Base-by-base conservation (phyloP, 2,329 filamentous ascomycete genomes). In the Escovopsis weberi region DNA sequence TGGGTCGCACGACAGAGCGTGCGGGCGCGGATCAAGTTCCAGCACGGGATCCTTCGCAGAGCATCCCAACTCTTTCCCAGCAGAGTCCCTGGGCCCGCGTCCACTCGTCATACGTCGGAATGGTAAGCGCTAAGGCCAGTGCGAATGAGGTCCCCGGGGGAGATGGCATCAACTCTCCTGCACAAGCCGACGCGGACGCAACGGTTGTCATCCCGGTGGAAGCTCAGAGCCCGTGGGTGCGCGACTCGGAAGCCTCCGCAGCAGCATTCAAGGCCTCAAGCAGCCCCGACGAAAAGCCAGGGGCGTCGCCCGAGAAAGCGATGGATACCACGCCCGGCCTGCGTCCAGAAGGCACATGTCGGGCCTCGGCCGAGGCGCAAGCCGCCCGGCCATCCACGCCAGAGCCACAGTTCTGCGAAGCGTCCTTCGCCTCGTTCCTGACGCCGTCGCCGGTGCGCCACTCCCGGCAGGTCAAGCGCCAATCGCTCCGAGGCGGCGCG, bases 401-500 rank as follows among this genome's bases (percentile, higher is more conserved):
- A 6, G 67, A 73, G 40, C 62, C 67, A 12, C 64, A 64, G 4
- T 59, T 72, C 28, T 66, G 66, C 0, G 60, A 73, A 49, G 72
- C 69, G 47, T 64, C 70, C 0, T 75, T 75, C 51, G 63, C 68
- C 1, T 64, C 66, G 1, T 75, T 75, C 51, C 65, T 70, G 51
- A 68, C 68, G 1, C 65, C 68, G 1, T 71, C 70, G 0, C 67
- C 71, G 1, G 59, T 64, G 35, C 58, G 50, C n/a, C 49, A 47
- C 12, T 47, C 51, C 26, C 48, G 46, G 26, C 37, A 44, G 46
- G 42, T 34, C 6, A 48, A 42, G 12, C 40, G 33, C 35, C 42
- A 37, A n/a, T 51, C 49, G 12, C 19, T 30, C 11, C 26, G 19
- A 9, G 10, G 8, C 19, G 52, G 58, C 5, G 54, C 59, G 2